These are phyloP conservation scores for Zoysia pacifica DNA, from an alignment of 176 grass and related monocot genomes.

Conservation along the genomic window DNA sequence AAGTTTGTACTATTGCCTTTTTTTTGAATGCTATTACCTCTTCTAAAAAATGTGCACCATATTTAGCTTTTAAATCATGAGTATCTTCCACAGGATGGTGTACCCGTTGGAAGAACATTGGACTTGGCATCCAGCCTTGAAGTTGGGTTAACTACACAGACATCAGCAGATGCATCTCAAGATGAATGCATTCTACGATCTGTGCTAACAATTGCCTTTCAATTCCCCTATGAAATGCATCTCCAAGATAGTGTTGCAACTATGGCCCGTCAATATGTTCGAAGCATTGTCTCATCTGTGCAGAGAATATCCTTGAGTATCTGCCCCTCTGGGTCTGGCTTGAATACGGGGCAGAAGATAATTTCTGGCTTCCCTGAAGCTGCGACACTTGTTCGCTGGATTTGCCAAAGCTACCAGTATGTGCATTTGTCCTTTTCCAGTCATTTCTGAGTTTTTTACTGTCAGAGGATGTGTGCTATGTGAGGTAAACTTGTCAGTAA, in stretches of 20 bases:
- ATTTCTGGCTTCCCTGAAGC: constrained; percentile 86
- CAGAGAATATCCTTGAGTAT: constrained; percentile 89
- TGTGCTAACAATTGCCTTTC: constrained; percentile 94
- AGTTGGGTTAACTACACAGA: constrained; percentile 57
- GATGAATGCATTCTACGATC: constrained; percentile 68
- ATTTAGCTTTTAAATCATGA: constrained; percentile 26
- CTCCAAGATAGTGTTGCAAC: constrained; percentile 86
- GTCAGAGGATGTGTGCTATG: not conserved
- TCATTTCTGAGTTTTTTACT: not conserved
- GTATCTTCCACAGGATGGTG: constrained; percentile 60
- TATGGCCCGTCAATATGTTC: constrained; percentile 90
- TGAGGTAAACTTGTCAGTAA: not conserved
- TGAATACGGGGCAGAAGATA: constrained; percentile 53
- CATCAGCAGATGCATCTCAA: constrained; percentile 39
- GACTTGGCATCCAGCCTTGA: constrained; percentile 96
- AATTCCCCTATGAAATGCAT: constrained; percentile 87
- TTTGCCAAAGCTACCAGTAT: constrained; percentile 94
- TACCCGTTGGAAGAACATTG: constrained; percentile 65
- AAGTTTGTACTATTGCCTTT: not conserved
- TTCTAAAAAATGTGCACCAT: not conserved
- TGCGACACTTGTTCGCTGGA: constrained; percentile 78
- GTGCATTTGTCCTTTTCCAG: constrained; percentile 14
- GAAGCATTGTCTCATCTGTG: constrained; percentile 81
- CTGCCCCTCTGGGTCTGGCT: constrained; percentile 55
- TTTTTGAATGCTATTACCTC: not conserved